These are phyloP conservation scores for Cenococcum geophilum DNA, from an alignment of 495 filamentous ascomycete species.

Conservation along the genomic window DNA sequence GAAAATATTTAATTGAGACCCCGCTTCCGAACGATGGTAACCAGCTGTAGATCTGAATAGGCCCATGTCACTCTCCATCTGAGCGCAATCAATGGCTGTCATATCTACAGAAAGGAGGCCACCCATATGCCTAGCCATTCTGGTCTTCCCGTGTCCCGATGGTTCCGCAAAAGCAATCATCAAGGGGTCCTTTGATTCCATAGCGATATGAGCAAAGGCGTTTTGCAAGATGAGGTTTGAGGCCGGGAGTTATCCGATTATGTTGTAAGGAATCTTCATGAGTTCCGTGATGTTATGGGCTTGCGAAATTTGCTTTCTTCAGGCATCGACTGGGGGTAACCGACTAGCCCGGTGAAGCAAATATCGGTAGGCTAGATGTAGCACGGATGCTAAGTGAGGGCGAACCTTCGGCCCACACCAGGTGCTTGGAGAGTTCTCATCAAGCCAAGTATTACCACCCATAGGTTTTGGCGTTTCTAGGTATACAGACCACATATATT, in stretches of 20 bases:
- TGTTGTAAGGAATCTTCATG: constrained; percentile 42
- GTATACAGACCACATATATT: constrained; percentile 8
- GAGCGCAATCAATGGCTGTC: constrained; percentile 44
- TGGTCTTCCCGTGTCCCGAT: constrained; percentile 23
- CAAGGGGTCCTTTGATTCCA: constrained; percentile 25
- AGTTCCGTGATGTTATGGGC: constrained; percentile 35
- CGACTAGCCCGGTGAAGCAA: constrained; percentile 38
- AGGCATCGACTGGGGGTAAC: constrained; percentile 25
- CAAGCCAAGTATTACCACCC: background rate
- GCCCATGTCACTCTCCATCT: constrained; percentile 38
- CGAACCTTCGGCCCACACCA: background rate
- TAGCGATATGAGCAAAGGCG: constrained; percentile 34
- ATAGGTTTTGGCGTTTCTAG: background rate
- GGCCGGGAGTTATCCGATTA: constrained; percentile 45
- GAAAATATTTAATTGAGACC: constrained; percentile 48
- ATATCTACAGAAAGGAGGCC: constrained; percentile 38
- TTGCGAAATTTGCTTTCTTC: constrained; percentile 38
- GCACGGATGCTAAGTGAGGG: constrained; percentile 4
- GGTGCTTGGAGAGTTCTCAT: background rate
- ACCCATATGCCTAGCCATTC: constrained; percentile 23
- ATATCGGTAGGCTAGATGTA: constrained; percentile 47
- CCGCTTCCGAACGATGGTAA: constrained; percentile 37
- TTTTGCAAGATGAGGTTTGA: constrained; percentile 34
- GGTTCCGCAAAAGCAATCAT: constrained; percentile 24
- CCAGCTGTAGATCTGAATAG: constrained; percentile 45